These are phyloP conservation scores for Saturnispora gosingensis DNA, from an alignment of 805 yeast genomes.

Conservation along the genomic window DNA sequence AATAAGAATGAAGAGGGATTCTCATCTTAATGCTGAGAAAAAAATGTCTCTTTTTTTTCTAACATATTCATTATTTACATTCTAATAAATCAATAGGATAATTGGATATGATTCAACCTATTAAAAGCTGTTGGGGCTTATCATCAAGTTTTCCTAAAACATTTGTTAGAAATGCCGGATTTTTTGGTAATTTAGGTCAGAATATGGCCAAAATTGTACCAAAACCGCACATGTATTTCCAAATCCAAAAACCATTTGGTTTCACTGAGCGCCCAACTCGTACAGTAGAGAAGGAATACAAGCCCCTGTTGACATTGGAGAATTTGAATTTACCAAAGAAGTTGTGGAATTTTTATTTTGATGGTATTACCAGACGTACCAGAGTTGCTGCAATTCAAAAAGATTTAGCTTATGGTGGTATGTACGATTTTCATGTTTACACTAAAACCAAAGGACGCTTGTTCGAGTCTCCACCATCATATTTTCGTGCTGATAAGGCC, in stretches of 20 bases:
- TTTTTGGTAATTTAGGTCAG: slow-evolving; percentile 28
- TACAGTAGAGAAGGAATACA: slow-evolving; percentile 16
- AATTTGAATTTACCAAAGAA: slow-evolving; percentile 25
- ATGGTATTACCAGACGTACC: slow-evolving; percentile 29
- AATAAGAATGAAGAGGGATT: neutral
- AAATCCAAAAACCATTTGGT: slow-evolving; percentile 27
- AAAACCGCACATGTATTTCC: slow-evolving; percentile 26
- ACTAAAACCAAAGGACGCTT: slow-evolving; percentile 76
- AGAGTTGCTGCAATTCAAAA: slow-evolving; percentile 35
- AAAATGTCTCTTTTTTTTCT: neutral
- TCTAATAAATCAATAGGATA: neutral
- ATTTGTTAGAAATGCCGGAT: slow-evolving; percentile 18
- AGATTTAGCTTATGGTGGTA: slow-evolving; percentile 60
- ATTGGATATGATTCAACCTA: neutral
- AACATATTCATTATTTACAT: neutral
- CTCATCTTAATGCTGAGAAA: neutral
- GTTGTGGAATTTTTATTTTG: slow-evolving; percentile 28
- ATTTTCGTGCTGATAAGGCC: slow-evolving; percentile 63
- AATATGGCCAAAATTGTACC: slow-evolving; percentile 25
- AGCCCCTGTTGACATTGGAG: slow-evolving; percentile 19
- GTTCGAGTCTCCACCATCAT: slow-evolving; percentile 73
- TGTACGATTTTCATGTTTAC: slow-evolving; percentile 54
- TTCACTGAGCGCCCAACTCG: slow-evolving; percentile 21
- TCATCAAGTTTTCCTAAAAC: neutral
- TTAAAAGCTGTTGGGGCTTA: neutral